Percentiles rank a stretch among this genome's conserved stretches.
Evolutionary conservation across 2,329 filamentous ascomycete genomes (phyloP).

Genomic region (Aspergillus phoenicis): DNA sequence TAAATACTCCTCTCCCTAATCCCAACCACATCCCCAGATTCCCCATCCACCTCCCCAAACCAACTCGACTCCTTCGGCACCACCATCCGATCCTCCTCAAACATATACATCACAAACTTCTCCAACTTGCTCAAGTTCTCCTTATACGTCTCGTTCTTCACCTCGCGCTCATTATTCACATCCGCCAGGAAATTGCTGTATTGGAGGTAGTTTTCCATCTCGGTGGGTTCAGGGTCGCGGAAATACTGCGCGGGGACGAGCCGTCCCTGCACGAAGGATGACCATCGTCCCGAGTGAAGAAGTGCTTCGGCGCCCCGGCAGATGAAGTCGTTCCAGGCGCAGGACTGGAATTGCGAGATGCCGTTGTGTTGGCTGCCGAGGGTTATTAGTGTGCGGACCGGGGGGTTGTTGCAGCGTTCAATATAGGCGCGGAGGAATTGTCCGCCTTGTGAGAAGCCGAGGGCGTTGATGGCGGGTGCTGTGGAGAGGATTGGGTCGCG

Average conservation of each 20-base stretch:
- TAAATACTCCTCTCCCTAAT: conserved; percentile 74
- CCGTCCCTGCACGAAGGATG: conserved; percentile 70
- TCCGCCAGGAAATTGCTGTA: conserved; percentile 88
- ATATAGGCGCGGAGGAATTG: conserved; percentile 92
- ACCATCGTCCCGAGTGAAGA: conserved; percentile 80
- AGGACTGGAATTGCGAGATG: conserved; percentile 79
- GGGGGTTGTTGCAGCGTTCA: conserved; percentile 79
- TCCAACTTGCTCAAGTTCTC: conserved; percentile 69
- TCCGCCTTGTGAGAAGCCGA: conserved; percentile 94
- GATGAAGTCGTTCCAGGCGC: conserved; percentile 70
- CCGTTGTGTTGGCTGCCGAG: conserved; percentile 93
- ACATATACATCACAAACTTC: conserved; percentile 86
- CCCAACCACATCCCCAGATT: conserved; percentile 61
- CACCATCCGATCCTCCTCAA: conserved; percentile 81
- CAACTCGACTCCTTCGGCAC: conserved; percentile 88
- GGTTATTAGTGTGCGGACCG: conserved; percentile 77
- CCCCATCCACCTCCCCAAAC: conserved; percentile 84
- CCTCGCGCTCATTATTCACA: conserved; percentile 84
- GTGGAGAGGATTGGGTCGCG: conserved; percentile 77
- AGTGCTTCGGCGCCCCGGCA: conserved; percentile 80
- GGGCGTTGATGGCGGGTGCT: conserved; percentile 80
- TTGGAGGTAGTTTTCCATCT: conserved; percentile 74
- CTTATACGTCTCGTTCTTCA: conserved; percentile 75
- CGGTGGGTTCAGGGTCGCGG: conserved; percentile 61
- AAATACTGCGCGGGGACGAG: conserved; percentile 96